A percentile compares a stretch with the other conserved stretches of the same genome.
Conservation (phyloP, 306 rosid species). For the Cicer yamashitae region DNA sequence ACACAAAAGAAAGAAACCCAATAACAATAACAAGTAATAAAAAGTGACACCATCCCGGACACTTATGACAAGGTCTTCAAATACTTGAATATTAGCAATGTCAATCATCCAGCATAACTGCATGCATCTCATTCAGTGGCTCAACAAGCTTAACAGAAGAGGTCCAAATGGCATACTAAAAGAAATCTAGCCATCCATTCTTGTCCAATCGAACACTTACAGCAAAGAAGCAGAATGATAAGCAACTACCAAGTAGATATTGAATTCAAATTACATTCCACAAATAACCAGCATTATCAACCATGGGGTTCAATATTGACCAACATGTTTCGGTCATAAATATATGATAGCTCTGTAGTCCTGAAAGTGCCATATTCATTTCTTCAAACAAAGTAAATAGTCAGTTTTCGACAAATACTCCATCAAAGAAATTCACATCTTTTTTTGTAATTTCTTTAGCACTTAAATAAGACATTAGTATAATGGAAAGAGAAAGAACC, state of each 20-base stretch:
- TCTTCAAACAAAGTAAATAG: conserved; percentile 34
- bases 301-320: conserved; percentile 47
- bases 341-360: conserved; percentile 35
- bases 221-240: conserved; percentile 46
- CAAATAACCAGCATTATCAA: conserved; percentile 30
- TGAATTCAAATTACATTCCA: conserved; percentile 48
- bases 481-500: background rate
- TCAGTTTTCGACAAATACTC: conserved; percentile 39
- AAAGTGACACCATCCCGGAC: conserved; percentile 45
- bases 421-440: conserved; percentile 1
- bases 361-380: conserved; percentile 30
- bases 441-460: conserved; percentile 19
- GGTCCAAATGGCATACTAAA: conserved; percentile 48
- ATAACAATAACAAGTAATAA: conserved; percentile 37
- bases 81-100: conserved; percentile 50
- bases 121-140: conserved; percentile 43
- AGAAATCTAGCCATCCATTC: conserved; percentile 49
- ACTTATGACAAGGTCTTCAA: conserved; percentile 44
- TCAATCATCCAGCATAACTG: conserved; percentile 48
- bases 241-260: conserved; percentile 38
- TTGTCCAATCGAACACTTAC: conserved; percentile 51
- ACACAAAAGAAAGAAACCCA: conserved; percentile 42
- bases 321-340: conserved; percentile 21
- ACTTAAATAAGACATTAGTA: conserved; percentile 9
- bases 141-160: conserved; percentile 53